Conservation (phyloP, 2,329 filamentous ascomycete genomes). For the Ophiostoma himal-ulmi region DNA sequence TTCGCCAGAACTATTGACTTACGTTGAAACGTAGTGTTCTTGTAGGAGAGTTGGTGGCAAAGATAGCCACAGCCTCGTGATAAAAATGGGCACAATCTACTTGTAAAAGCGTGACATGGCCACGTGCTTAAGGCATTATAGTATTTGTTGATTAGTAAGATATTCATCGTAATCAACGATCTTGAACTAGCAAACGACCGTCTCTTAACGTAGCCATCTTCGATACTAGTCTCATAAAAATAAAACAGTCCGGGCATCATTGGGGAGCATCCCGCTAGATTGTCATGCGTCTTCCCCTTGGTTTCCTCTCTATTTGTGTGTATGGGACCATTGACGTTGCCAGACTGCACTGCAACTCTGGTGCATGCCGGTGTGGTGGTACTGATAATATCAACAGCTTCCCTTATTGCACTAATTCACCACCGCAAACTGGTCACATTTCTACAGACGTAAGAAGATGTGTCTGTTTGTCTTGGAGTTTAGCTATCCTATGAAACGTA, state of each 20-base stretch:
- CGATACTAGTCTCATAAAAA: background rate
- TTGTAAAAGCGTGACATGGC: background rate
- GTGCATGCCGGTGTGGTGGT: background rate
- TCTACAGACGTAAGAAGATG: too few relatives aligned
- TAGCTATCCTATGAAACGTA: too few relatives aligned
- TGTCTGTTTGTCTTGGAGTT: background rate
- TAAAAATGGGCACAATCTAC: background rate
- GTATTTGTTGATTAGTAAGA: background rate
- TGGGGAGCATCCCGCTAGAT: background rate
- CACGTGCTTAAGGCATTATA: background rate
- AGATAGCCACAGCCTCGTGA: background rate
- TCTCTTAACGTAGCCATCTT: too few relatives aligned
- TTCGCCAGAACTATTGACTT: background rate
- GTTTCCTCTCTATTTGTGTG: background rate
- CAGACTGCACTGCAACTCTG: background rate
- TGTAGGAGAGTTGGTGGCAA: background rate
- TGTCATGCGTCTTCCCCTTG: background rate
- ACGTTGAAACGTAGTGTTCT: background rate
- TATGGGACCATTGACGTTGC: background rate
- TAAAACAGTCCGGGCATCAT: background rate
- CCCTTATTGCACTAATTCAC: background rate
- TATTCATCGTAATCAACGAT: too few relatives aligned
- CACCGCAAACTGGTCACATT: background rate
- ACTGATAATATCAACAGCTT: background rate
- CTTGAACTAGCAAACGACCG: background rate